Evolutionary conservation across 2,329 filamentous ascomycete species (phyloP).

Genomic region (Ploettnerulaceae sp.): DNA sequence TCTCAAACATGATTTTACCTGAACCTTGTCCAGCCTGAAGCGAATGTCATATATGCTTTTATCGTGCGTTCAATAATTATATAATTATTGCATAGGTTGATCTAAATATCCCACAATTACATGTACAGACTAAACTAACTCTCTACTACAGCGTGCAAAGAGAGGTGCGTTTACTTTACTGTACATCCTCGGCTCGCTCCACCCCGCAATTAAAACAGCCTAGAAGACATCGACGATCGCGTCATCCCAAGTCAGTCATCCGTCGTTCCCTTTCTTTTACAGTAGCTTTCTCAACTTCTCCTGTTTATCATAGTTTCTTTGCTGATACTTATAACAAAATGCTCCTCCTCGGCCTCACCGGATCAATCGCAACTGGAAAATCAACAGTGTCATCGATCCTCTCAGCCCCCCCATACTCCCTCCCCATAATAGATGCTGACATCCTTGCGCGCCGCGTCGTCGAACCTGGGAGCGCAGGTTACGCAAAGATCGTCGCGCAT

Average conservation of each 20-base stretch:
- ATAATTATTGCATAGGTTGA: too few species aligned
- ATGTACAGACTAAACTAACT: too few species aligned
- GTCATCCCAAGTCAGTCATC: slow-evolving; percentile 2
- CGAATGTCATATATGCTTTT: too few species aligned
- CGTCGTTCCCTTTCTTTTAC: too few species aligned
- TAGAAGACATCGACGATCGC: neutral
- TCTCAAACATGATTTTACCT: too few species aligned
- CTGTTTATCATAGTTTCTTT: neutral
- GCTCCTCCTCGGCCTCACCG: slow-evolving; percentile 93
- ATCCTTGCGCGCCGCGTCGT: slow-evolving; percentile 88
- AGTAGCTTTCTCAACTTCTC: neutral
- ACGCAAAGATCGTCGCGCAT: slow-evolving; percentile 73
- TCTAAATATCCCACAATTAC: too few species aligned
- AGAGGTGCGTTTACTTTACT: too few species aligned
- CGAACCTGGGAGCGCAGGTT: slow-evolving; percentile 82
- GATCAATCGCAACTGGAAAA: slow-evolving; percentile 97
- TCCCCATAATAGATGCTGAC: slow-evolving; percentile 93
- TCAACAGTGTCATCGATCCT: slow-evolving; percentile 88
- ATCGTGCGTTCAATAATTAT: too few species aligned
- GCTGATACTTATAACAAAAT: slow-evolving; percentile 44
- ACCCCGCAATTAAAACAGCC: slow-evolving; percentile 4
- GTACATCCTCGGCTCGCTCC: too few species aligned
- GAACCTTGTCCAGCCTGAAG: too few species aligned
- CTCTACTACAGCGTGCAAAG: too few species aligned
- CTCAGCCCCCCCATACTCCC: slow-evolving; percentile 70